Conservation (phyloP, 1,284 basidiomycete genomes). For the Leccinum ponderosum region DNA sequence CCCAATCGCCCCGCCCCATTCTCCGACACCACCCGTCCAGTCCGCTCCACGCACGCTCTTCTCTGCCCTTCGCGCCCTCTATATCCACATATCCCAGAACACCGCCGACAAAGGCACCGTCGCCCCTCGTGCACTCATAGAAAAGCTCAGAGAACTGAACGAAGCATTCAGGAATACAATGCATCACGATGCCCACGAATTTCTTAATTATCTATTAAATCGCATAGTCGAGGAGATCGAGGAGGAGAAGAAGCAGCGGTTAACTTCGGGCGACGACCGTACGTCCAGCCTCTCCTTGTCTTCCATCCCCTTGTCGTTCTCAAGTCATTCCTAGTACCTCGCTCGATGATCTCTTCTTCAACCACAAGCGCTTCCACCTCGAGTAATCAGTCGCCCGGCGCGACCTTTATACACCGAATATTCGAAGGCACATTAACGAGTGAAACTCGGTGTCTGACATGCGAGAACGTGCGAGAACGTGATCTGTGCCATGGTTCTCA, state of each 20-base stretch:
- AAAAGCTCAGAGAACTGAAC: constrained; percentile 88
- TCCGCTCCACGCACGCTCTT: constrained; percentile 76
- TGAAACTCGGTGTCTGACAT: constrained; percentile 96
- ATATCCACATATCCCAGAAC: constrained; percentile 76
- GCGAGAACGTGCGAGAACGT: constrained; percentile 74
- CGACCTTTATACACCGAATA: constrained; percentile 87
- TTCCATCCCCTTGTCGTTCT: background rate
- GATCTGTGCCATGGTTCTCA: background rate
- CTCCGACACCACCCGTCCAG: constrained; percentile 45
- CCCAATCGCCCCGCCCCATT: constrained; percentile 23
- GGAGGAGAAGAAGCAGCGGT: constrained; percentile 54
- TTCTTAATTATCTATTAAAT: constrained; percentile 93
- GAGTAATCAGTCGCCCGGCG: constrained; percentile 42
- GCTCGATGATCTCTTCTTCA: constrained; percentile 55
- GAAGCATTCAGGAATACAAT: constrained; percentile 83
- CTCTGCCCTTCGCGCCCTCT: constrained; percentile 89
- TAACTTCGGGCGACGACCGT: constrained; percentile 38
- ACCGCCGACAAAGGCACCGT: constrained; percentile 81
- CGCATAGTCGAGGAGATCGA: constrained; percentile 92
- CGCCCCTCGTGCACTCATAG: constrained; percentile 85
- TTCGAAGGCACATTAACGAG: constrained; percentile 95
- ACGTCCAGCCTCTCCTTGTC: constrained; percentile 5
- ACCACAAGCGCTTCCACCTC: constrained; percentile 47
- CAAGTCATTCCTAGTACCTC: constrained; percentile 45
- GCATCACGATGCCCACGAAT: constrained; percentile 98